A percentile compares a stretch with the other conserved stretches of the same genome.
phyloP scores from a whole-genome alignment of 192 early-diverging fungal species.

The Coemansia reversa region DNA sequence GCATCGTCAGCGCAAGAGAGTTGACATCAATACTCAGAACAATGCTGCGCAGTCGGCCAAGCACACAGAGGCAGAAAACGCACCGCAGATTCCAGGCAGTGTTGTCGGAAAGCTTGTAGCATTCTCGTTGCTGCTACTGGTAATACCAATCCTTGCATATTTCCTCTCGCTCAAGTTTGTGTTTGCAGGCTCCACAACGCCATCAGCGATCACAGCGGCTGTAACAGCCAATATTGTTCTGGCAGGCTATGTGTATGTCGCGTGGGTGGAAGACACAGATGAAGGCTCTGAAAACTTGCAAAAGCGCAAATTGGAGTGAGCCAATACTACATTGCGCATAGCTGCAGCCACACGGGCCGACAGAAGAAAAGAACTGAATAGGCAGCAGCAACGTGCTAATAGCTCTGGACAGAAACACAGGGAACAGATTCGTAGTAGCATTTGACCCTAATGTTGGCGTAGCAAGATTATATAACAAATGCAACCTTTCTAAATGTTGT shows the following conservation, averaged over 20 bases:
- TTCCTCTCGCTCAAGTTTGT: constrained; percentile 42
- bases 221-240: constrained; percentile 46
- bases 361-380: not conserved
- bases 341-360: not conserved
- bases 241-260: constrained; percentile 40
- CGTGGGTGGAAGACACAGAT: constrained; percentile 37
- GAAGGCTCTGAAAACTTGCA: not conserved
- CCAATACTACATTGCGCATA: not conserved
- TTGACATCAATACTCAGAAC: not conserved
- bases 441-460: too few species aligned
- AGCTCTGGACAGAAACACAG: too few species aligned
- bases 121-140: constrained; percentile 44
- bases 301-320: constrained; percentile 6
- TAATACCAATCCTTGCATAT: constrained; percentile 42
- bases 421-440: too few species aligned
- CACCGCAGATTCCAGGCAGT: constrained; percentile 32
- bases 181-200: constrained; percentile 43
- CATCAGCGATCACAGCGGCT: constrained; percentile 46
- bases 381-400: not conserved
- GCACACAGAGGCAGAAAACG: not conserved
- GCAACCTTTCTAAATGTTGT: too few species aligned
- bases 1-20: not conserved
- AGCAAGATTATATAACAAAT: too few species aligned
- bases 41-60: not conserved
- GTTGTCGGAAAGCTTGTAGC: constrained; percentile 39